Conservation (phyloP, 805 yeast genomes). For the Starmerella asiatica region DNA sequence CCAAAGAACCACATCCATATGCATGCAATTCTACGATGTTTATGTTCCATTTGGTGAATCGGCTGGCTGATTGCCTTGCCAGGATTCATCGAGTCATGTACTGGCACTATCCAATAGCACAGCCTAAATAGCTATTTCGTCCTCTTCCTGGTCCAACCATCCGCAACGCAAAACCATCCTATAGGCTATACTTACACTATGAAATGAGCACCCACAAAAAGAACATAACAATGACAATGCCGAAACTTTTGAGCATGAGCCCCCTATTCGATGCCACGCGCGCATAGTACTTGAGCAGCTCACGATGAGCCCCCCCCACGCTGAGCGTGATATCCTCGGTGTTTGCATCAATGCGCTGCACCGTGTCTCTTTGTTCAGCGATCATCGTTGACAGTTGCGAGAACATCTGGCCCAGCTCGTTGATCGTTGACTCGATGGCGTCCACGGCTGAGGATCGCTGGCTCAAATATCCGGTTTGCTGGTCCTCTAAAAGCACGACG, state of each 20-base stretch:
- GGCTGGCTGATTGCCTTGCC: too few species aligned
- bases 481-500: slow-evolving; percentile 71
- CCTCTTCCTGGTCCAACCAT: too few species aligned
- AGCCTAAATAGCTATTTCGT: too few species aligned
- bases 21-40: too few species aligned
- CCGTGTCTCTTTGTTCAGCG: slow-evolving; percentile 90
- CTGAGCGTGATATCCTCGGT: slow-evolving; percentile 87
- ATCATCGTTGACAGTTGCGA: slow-evolving; percentile 96
- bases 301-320: slow-evolving; percentile 88
- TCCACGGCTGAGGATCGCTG: slow-evolving; percentile 85
- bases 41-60: too few species aligned
- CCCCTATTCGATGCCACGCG: slow-evolving; percentile 81
- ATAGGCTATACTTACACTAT: too few species aligned
- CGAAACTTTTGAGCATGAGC: slow-evolving; percentile 81
- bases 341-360: slow-evolving; percentile 87
- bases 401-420: slow-evolving; percentile 88
- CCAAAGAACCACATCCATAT: too few species aligned
- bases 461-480: slow-evolving; percentile 57
- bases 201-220: slow-evolving; percentile 25
- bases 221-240: slow-evolving; percentile 51
- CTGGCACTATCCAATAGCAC: too few species aligned
- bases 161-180: too few species aligned
- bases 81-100: too few species aligned
- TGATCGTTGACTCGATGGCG: slow-evolving; percentile 91
- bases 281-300: slow-evolving; percentile 77